phyloP scores from a whole-genome alignment of 2,329 filamentous ascomycete species.

The Elsinoe fawcettii region DNA sequence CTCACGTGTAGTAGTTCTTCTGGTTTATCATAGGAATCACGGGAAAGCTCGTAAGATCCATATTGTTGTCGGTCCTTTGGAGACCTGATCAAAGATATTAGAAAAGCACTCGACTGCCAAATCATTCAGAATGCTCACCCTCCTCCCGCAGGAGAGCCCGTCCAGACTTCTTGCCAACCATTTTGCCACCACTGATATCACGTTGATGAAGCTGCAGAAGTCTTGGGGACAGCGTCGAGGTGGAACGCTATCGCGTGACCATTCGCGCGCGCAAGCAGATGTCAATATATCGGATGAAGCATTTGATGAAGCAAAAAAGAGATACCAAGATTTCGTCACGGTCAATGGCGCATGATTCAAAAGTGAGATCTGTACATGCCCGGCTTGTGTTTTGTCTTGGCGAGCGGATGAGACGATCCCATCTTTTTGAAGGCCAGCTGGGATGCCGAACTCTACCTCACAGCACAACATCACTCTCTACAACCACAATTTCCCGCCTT shows the following conservation, averaged over 20 bases:
- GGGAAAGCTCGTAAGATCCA: constrained; percentile 92
- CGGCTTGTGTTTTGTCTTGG: constrained; percentile 5
- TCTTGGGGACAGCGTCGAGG: background rate
- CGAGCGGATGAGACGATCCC: background rate
- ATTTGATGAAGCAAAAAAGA: background rate
- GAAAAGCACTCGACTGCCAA: constrained; percentile 5
- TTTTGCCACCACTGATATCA: constrained; percentile 28
- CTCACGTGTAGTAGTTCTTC: constrained; percentile 98
- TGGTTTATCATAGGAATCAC: constrained; percentile 92
- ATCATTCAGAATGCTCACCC: constrained; percentile 29
- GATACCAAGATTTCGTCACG: background rate
- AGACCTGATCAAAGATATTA: constrained; percentile 53
- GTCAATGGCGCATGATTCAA: background rate
- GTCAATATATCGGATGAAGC: background rate
- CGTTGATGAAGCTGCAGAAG: background rate
- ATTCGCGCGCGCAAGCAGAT: background rate
- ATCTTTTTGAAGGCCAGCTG: constrained; percentile 2
- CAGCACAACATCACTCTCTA: background rate
- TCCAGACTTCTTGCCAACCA: constrained; percentile 61
- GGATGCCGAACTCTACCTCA: background rate
- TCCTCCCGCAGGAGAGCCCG: constrained; percentile 56
- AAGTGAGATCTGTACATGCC: background rate
- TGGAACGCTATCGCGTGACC: background rate
- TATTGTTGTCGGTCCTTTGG: constrained; percentile 94
- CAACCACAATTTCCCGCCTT: background rate